Conservation (phyloP, 2,329 filamentous ascomycete genomes). For the Xylariaceae sp. region DNA sequence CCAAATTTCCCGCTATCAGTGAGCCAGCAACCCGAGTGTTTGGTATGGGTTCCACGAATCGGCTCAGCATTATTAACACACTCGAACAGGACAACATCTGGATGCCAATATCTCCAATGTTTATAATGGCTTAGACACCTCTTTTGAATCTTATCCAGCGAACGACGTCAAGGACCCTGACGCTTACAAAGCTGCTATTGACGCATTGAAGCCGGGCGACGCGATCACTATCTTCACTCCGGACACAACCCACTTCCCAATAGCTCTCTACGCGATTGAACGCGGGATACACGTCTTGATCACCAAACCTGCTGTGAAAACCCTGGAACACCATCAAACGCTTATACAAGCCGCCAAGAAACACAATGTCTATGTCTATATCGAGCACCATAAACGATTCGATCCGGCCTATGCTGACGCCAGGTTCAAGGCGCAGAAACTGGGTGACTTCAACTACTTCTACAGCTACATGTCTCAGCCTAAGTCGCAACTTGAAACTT, state of each 20-base stretch:
- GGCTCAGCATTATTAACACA: conserved; percentile 14
- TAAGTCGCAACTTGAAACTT: conserved; percentile 89
- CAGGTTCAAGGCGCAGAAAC: conserved; percentile 69
- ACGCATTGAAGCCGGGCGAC: conserved; percentile 77
- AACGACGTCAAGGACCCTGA: conserved; percentile 75
- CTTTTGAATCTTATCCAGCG: conserved; percentile 80
- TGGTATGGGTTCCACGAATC: not conserved
- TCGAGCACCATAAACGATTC: conserved; percentile 97
- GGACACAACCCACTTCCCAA: conserved; percentile 89
- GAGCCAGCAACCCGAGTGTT: conserved; percentile 38
- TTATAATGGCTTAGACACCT: conserved; percentile 87
- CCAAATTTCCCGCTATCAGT: conserved; percentile 91
- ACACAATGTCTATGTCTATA: conserved; percentile 83
- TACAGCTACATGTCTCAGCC: conserved; percentile 96
- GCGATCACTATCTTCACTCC: conserved; percentile 97
- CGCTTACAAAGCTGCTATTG: conserved; percentile 87
- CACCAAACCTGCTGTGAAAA: conserved; percentile 91
- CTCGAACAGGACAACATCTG: conserved; percentile 70
- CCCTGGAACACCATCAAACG: conserved; percentile 75
- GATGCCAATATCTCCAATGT: conserved; percentile 83
- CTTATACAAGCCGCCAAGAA: conserved; percentile 73
- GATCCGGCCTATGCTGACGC: conserved; percentile 93
- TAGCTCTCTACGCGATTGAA: conserved; percentile 89
- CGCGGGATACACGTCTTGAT: conserved; percentile 87
- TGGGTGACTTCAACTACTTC: conserved; percentile 98